These are phyloP conservation scores for Cyclocybe cylindracea DNA, from an alignment of 768 basidiomycete genomes.

Conservation along the genomic window DNA sequence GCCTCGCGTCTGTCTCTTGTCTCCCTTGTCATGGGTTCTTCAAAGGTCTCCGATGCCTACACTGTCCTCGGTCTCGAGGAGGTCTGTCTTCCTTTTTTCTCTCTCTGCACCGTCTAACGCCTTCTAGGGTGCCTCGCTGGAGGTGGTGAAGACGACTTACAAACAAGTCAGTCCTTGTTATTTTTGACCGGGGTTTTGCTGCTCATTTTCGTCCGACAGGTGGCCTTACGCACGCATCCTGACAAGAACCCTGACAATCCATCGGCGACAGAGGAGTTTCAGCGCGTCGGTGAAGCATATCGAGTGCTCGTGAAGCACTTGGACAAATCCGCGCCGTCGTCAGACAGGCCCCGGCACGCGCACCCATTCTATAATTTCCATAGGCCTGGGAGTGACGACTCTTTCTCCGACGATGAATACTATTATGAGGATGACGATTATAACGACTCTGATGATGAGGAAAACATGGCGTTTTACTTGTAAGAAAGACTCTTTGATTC, in stretches of 20 bases:
- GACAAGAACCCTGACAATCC: slow-evolving; percentile 74
- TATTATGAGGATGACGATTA: slow-evolving; percentile 34
- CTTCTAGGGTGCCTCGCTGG: slow-evolving; percentile 57
- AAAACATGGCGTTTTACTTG: slow-evolving; percentile 38
- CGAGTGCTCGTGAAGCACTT: slow-evolving; percentile 57
- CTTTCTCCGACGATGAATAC: slow-evolving; percentile 37
- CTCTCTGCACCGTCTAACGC: slow-evolving; percentile 5
- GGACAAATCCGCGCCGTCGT: slow-evolving; percentile 27
- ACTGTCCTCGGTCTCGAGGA: slow-evolving; percentile 52
- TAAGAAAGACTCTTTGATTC: slow-evolving; percentile 22
- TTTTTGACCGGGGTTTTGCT: not conserved
- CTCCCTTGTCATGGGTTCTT: slow-evolving; percentile 8
- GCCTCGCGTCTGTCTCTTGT: slow-evolving; percentile 9
- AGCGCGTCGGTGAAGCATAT: slow-evolving; percentile 71
- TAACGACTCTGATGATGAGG: slow-evolving; percentile 23
- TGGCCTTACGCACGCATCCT: slow-evolving; percentile 70
- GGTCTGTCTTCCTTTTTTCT: slow-evolving; percentile 31
- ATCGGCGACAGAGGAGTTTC: slow-evolving; percentile 69
- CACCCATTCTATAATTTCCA: slow-evolving; percentile 9
- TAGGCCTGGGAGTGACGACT: slow-evolving; percentile 21
- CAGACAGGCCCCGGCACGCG: not conserved
- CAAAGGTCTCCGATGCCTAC: slow-evolving; percentile 34
- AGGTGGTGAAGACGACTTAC: slow-evolving; percentile 67
- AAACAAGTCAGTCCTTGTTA: slow-evolving; percentile 50
- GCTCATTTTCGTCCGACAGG: slow-evolving; percentile 30